Percentiles rank a stretch among this genome's conserved stretches.
Evolutionary conservation across 2,329 filamentous ascomycete genomes (phyloP).

Genomic region (Ceratocystis cubensis): DNA sequence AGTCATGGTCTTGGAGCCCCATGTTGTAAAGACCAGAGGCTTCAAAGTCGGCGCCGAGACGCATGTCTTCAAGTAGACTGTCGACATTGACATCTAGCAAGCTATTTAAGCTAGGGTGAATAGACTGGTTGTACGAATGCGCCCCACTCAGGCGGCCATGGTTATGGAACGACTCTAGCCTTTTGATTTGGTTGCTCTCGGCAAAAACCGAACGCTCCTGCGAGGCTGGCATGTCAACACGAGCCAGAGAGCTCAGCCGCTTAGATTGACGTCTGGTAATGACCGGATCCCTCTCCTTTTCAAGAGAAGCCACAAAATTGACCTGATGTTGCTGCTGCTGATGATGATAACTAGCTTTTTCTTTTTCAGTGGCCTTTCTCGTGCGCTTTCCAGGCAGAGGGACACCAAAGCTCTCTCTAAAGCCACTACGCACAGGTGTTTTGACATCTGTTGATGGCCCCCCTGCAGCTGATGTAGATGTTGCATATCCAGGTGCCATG

Average conservation of each 20-base stretch:
- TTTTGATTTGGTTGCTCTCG: conserved; percentile 47
- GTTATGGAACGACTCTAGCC: conserved; percentile 58
- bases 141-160: conserved; percentile 47
- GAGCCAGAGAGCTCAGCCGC: conserved; percentile 79
- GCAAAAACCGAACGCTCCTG: conserved; percentile 71
- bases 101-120: conserved; percentile 45
- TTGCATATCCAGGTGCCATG: conserved; percentile 43
- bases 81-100: conserved; percentile 58
- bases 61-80: conserved; percentile 54
- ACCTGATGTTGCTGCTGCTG: conserved; percentile 25
- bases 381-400: conserved; percentile 41
- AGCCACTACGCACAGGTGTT: conserved; percentile 58
- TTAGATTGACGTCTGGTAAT: conserved; percentile 51
- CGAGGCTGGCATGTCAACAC: conserved; percentile 74
- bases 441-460: conserved; percentile 33
- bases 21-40: conserved; percentile 50
- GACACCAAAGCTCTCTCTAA: conserved; percentile 66
- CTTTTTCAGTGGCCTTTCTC: conserved; percentile 33
- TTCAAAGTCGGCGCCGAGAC: conserved; percentile 49
- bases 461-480: background rate
- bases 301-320: conserved; percentile 53
- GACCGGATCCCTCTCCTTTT: conserved; percentile 49
- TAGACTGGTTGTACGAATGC: conserved; percentile 35
- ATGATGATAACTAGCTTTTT: conserved; percentile 4
- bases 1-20: conserved; percentile 54